These are phyloP conservation scores for Fusarium continuum DNA, from an alignment of 2,329 filamentous ascomycete species.

Conservation along the genomic window DNA sequence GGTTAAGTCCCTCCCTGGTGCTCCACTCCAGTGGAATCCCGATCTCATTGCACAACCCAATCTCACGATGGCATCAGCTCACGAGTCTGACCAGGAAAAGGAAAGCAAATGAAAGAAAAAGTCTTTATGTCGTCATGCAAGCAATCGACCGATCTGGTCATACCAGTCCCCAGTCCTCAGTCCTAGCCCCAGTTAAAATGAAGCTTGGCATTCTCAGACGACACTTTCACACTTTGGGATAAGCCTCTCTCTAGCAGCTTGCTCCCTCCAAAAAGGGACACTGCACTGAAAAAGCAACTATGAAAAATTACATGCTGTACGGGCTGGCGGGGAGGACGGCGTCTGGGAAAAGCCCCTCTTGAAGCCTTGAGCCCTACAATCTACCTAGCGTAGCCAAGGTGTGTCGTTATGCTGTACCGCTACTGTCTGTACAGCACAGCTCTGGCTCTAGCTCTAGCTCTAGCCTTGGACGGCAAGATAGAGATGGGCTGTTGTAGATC, in stretches of 20 bases:
- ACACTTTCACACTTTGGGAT: slow-evolving; percentile 25
- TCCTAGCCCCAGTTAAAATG: slow-evolving; percentile 25
- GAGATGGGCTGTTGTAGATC: slow-evolving; percentile 38
- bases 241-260: slow-evolving; percentile 25
- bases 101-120: slow-evolving; percentile 14
- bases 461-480: slow-evolving; percentile 22
- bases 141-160: slow-evolving; percentile 40
- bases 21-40: slow-evolving; percentile 32
- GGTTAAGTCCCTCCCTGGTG: background rate
- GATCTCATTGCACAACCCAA: slow-evolving; percentile 39
- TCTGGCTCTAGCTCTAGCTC: slow-evolving; percentile 1
- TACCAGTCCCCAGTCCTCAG: slow-evolving; percentile 11
- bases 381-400: slow-evolving; percentile 5
- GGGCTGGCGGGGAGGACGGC: slow-evolving; percentile 13
- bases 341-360: slow-evolving; percentile 11
- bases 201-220: slow-evolving; percentile 36
- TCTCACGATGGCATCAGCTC: slow-evolving; percentile 43
- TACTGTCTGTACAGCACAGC: too few species aligned
- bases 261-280: slow-evolving; percentile 1
- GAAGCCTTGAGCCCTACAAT: slow-evolving; percentile 13
- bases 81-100: slow-evolving; percentile 23
- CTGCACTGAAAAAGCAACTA: slow-evolving; percentile 10
- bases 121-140: slow-evolving; percentile 33
- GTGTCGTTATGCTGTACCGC: slow-evolving; percentile 40
- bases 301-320: slow-evolving; percentile 18